Evolutionary conservation across 352 stramenopile species (phyloP).

Genomic region (Aphanomyces invadans): DNA sequence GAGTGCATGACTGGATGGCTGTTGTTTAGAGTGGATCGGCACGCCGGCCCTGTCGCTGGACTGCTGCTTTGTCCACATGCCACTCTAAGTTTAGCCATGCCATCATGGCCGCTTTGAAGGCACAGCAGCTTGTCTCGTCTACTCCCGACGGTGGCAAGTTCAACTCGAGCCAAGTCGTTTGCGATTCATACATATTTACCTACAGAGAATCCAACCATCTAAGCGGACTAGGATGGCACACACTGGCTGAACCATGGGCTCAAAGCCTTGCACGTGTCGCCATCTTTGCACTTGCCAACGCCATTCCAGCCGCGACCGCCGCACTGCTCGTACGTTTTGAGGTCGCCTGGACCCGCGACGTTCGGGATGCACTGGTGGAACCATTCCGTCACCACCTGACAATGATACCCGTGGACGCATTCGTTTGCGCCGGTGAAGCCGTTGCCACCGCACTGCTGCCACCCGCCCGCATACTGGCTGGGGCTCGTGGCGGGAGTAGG

Average conservation of each 20-base stretch:
- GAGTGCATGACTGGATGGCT: too few species aligned
- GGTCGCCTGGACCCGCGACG: background rate
- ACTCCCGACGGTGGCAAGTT: too few species aligned
- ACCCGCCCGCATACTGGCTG: conserved; percentile 17
- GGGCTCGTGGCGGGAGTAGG: background rate
- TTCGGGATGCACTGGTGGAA: conserved; percentile 42
- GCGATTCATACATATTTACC: background rate
- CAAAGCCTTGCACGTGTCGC: conserved; percentile 11
- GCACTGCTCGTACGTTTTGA: conserved; percentile 19
- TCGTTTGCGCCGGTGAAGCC: conserved; percentile 22
- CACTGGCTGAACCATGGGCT: conserved; percentile 22
- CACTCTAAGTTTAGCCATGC: too few species aligned
- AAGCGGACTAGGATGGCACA: too few species aligned
- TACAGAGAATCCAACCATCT: too few species aligned
- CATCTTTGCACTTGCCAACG: conserved; percentile 11
- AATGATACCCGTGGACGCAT: conserved; percentile 28
- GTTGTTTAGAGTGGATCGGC: too few species aligned
- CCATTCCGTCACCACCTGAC: conserved; percentile 33
- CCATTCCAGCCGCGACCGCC: conserved; percentile 11
- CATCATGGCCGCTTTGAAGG: too few species aligned
- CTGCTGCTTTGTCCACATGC: too few species aligned
- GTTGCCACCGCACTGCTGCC: conserved; percentile 29
- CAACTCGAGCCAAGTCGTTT: too few species aligned
- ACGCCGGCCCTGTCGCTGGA: too few species aligned
- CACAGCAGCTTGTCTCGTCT: too few species aligned